phyloP scores from a whole-genome alignment of 768 basidiomycete genomes.

The Collybiopsis confluens region DNA sequence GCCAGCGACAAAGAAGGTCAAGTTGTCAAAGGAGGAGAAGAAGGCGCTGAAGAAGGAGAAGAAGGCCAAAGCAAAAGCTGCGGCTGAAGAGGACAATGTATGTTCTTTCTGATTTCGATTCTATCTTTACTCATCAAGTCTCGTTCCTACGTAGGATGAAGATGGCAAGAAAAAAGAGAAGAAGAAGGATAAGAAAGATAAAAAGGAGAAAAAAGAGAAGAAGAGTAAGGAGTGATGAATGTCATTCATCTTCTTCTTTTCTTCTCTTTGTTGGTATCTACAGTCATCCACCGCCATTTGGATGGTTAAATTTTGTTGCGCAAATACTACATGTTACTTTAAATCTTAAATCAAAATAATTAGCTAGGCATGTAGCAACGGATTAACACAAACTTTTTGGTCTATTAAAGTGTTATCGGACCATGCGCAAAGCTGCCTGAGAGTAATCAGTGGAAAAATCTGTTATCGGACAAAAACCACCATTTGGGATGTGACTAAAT shows the following conservation, averaged over 20 bases:
- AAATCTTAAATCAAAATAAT: too few species aligned
- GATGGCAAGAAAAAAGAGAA: conserved; percentile 33
- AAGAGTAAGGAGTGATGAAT: conserved; percentile 1
- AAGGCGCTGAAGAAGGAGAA: conserved; percentile 77
- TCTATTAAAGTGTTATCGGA: too few species aligned
- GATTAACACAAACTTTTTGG: too few species aligned
- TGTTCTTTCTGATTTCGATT: not conserved
- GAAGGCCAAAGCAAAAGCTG: conserved; percentile 58
- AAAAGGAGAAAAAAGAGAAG: conserved; percentile 10
- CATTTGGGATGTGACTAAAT: too few species aligned
- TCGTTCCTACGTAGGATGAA: conserved; percentile 21
- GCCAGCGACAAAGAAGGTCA: conserved; percentile 62
- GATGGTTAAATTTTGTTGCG: too few species aligned
- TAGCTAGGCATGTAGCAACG: too few species aligned
- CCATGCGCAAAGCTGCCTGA: too few species aligned
- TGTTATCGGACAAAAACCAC: too few species aligned
- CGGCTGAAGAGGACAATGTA: conserved; percentile 27
- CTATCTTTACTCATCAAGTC: conserved; percentile 6
- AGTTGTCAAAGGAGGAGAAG: conserved; percentile 82
- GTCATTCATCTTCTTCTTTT: not conserved
- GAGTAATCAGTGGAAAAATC: too few species aligned
- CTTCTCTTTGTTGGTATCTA: not conserved
- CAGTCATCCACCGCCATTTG: not conserved
- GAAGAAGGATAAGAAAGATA: conserved; percentile 34
- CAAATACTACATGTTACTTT: too few species aligned